A percentile compares a stretch with the other conserved stretches of the same genome.
Evolutionary conservation across 2,329 filamentous ascomycete genomes (phyloP).

Genomic region (Colletotrichum sp.): DNA sequence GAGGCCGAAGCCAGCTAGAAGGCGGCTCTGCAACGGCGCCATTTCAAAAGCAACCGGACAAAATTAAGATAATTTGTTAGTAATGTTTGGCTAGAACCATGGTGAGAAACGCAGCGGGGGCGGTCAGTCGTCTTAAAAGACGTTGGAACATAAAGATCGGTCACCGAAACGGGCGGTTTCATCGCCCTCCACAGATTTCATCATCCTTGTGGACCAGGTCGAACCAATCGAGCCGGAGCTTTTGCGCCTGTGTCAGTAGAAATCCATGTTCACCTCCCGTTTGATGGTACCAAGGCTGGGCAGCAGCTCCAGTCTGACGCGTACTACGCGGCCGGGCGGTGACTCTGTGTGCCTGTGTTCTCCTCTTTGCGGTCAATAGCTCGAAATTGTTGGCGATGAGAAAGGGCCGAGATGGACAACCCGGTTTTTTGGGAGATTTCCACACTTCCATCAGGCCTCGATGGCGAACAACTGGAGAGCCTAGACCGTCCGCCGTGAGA

Average conservation of each 20-base stretch:
- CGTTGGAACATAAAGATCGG: neutral
- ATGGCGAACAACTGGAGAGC: neutral
- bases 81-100: neutral
- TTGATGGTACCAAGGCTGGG: conserved; percentile 7
- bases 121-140: conserved; percentile 5
- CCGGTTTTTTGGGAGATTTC: conserved; percentile 4
- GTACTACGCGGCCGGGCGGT: neutral
- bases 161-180: neutral
- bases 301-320: conserved; percentile 14
- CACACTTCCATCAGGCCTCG: neutral
- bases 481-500: neutral
- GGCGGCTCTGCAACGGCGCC: conserved; percentile 11
- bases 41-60: neutral
- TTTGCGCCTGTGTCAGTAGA: neutral
- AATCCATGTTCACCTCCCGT: neutral
- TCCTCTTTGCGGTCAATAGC: neutral
- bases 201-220: conserved; percentile 11
- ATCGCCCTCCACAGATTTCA: conserved; percentile 7
- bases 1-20: conserved; percentile 9
- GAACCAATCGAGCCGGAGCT: neutral
- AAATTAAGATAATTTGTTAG: neutral
- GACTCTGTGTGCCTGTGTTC: neutral
- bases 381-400: neutral
- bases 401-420: neutral
- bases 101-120: neutral